Percentiles rank a stretch among this genome's conserved stretches.
Evolutionary conservation across 164 flowering plant genomes (phyloP).

Genomic region (Vitis cinerea): DNA sequence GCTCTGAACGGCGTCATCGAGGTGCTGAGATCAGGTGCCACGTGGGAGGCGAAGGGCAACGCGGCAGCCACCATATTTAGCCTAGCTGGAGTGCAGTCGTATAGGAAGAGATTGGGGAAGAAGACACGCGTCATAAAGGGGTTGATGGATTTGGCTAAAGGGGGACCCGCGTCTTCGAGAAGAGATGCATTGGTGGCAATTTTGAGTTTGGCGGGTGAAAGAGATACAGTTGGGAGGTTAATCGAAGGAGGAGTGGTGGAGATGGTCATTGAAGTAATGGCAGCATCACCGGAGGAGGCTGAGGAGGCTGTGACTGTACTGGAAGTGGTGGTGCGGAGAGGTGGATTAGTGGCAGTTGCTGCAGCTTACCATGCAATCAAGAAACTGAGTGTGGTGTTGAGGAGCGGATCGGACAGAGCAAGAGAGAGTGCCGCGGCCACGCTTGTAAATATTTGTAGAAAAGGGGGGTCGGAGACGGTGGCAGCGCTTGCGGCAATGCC

Average conservation of each 20-base stretch:
- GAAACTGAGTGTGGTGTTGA: slow-evolving; percentile 38
- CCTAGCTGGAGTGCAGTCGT: slow-evolving; percentile 37
- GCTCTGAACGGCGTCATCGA: slow-evolving; percentile 59
- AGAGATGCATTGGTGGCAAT: slow-evolving; percentile 77
- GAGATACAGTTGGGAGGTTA: slow-evolving; percentile 56
- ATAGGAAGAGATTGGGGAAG: slow-evolving; percentile 51
- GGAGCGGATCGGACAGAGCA: slow-evolving; percentile 58
- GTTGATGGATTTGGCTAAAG: slow-evolving; percentile 50
- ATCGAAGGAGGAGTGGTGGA: slow-evolving; percentile 70
- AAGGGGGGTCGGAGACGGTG: slow-evolving; percentile 60
- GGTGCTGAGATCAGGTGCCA: slow-evolving; percentile 60
- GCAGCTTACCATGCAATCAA: slow-evolving; percentile 30
- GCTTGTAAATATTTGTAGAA: slow-evolving; percentile 62
- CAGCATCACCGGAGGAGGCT: slow-evolving; percentile 61
- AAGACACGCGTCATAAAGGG: slow-evolving; percentile 60
- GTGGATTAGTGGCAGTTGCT: slow-evolving; percentile 57
- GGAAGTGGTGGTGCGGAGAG: slow-evolving; percentile 64
- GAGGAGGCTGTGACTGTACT: slow-evolving; percentile 69
- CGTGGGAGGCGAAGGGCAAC: slow-evolving; percentile 88
- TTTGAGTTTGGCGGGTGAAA: slow-evolving; percentile 65
- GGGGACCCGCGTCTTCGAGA: slow-evolving; percentile 52
- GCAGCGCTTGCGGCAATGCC: slow-evolving; percentile 47
- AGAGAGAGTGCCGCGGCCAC: slow-evolving; percentile 72
- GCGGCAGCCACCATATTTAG: slow-evolving; percentile 84
- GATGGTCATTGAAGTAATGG: slow-evolving; percentile 31